Conservation (phyloP, 1,284 basidiomycete species). For the Fomitopsis betulina region DNA sequence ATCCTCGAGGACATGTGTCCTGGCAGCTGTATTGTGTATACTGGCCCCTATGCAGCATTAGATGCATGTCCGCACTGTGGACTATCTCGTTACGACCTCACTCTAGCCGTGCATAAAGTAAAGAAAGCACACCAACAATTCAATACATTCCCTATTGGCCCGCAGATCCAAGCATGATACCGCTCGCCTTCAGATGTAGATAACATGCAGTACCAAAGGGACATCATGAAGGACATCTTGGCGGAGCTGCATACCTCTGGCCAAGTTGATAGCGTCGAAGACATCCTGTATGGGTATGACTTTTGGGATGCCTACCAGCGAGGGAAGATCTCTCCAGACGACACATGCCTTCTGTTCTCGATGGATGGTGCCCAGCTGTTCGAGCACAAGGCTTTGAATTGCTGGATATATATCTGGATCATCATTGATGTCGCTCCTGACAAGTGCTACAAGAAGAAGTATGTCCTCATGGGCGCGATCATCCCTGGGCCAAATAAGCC, state of each 20-base stretch:
- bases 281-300: conserved; percentile 16
- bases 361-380: conserved; percentile 30
- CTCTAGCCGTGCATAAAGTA: neutral
- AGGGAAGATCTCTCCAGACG: conserved; percentile 11
- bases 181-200: conserved; percentile 8
- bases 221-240: conserved; percentile 4
- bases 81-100: conserved; percentile 9
- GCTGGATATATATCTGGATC: conserved; percentile 28
- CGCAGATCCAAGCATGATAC: conserved; percentile 21
- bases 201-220: conserved; percentile 13
- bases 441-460: conserved; percentile 21
- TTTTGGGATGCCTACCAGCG: conserved; percentile 12
- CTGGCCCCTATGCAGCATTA: conserved; percentile 24
- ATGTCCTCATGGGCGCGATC: conserved; percentile 20
- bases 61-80: conserved; percentile 14
- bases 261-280: neutral
- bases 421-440: conserved; percentile 18
- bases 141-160: conserved; percentile 20
- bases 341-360: conserved; percentile 20
- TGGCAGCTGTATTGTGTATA: conserved; percentile 29
- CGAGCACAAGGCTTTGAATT: conserved; percentile 18
- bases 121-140: conserved; percentile 10
- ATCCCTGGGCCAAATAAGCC: conserved; percentile 25
- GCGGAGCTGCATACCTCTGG: neutral
- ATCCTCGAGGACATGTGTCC: conserved; percentile 29